Conservation (phyloP, 306 rosid genomes). For the Carpinus viminea region DNA sequence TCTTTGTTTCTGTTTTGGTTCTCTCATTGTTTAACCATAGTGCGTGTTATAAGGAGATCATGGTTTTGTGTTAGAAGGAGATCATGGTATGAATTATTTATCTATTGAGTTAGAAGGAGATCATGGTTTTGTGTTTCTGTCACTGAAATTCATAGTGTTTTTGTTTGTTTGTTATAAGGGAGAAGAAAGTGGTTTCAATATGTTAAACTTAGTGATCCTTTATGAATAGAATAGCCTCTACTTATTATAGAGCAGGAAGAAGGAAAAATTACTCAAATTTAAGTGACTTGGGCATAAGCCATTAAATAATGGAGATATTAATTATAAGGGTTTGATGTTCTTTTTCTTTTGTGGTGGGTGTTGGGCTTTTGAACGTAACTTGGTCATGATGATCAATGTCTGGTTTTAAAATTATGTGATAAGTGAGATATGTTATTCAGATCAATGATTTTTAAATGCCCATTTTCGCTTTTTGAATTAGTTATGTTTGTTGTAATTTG, state of each 20-base stretch:
- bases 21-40: no score
- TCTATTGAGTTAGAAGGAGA: background rate
- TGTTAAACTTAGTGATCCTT: background rate
- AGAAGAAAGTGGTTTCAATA: background rate
- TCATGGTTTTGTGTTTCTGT: background rate
- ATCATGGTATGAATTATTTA: background rate
- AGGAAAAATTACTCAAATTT: background rate
- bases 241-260: background rate
- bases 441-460: background rate
- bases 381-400: background rate
- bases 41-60: background rate
- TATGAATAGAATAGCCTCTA: background rate
- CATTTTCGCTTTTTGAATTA: background rate
- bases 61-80: background rate
- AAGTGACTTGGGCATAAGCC: background rate
- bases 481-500: background rate
- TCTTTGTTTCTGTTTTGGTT: no score
- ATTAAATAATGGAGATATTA: background rate
- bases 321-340: background rate
- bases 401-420: background rate
- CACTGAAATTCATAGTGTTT: background rate
- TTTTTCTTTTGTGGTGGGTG: background rate
- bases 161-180: background rate
- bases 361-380: background rate
- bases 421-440: background rate